These are phyloP conservation scores for Stereocaulon alpinum DNA, from an alignment of 495 filamentous ascomycete genomes.

Conservation along the genomic window DNA sequence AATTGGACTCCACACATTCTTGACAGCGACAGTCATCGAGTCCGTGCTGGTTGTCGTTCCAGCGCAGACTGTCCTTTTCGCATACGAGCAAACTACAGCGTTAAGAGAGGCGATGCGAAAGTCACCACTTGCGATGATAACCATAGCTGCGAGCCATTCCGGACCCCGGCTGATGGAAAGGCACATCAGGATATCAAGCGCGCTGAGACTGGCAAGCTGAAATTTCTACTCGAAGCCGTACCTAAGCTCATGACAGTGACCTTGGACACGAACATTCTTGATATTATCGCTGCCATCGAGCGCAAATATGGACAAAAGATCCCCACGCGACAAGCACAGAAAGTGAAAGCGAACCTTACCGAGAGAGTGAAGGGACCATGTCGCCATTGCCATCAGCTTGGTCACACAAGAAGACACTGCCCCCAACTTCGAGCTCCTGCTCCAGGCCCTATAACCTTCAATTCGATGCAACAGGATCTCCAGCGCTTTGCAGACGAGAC, in stretches of 20 bases:
- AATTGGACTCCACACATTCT: slow-evolving; percentile 35
- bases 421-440: slow-evolving; percentile 16
- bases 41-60: slow-evolving; percentile 31
- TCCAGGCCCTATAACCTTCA: slow-evolving; percentile 16
- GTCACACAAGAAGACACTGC: slow-evolving; percentile 21
- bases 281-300: slow-evolving; percentile 21
- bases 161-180: slow-evolving; percentile 5
- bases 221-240: slow-evolving; percentile 23
- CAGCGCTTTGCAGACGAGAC: slow-evolving; percentile 3
- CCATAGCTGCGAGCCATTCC: slow-evolving; percentile 27
- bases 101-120: slow-evolving; percentile 25
- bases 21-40: slow-evolving; percentile 31
- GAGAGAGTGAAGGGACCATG: slow-evolving; percentile 21
- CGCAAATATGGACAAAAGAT: slow-evolving; percentile 23
- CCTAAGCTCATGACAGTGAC: slow-evolving; percentile 20
- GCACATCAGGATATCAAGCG: slow-evolving; percentile 24
- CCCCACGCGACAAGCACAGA: slow-evolving; percentile 22
- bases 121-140: slow-evolving; percentile 30
- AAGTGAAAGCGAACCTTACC: slow-evolving; percentile 21
- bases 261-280: slow-evolving; percentile 17
- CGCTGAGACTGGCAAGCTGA: slow-evolving; percentile 23
- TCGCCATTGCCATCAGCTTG: slow-evolving; percentile 20
- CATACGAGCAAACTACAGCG: slow-evolving; percentile 31
- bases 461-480: slow-evolving; percentile 24
- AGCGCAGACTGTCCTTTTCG: slow-evolving; percentile 31